phyloP scores from a whole-genome alignment of 2,329 filamentous ascomycete species.

The Colletotrichum chrysophilum region DNA sequence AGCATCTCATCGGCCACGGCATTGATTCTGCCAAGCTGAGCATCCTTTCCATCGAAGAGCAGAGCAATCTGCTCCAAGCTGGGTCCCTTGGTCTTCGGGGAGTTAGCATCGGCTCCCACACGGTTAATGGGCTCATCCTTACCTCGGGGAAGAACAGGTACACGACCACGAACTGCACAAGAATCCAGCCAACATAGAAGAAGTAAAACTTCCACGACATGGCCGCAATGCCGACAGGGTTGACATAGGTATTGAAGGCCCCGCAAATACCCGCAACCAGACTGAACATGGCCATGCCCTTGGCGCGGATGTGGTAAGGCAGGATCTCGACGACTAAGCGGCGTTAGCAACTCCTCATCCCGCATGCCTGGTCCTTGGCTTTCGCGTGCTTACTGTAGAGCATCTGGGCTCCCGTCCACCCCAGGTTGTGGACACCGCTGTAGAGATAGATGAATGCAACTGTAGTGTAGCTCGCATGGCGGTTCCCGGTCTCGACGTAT shows the following conservation, averaged over 20 bases:
- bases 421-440: constrained; percentile 18
- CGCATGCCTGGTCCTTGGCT: neutral
- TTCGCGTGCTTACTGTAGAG: constrained; percentile 2
- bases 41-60: constrained; percentile 21
- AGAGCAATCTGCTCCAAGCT: constrained; percentile 24
- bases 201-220: constrained; percentile 63
- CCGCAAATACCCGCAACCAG: constrained; percentile 16
- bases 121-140: neutral
- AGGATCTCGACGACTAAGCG: constrained; percentile 48
- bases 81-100: constrained; percentile 22
- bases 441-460: constrained; percentile 19
- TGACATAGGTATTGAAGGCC: constrained; percentile 43
- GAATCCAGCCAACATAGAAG: constrained; percentile 48
- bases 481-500: constrained; percentile 13
- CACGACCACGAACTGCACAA: constrained; percentile 46
- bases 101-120: neutral
- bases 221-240: constrained; percentile 55
- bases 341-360: neutral
- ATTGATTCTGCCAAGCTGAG: constrained; percentile 1
- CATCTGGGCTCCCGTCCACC: constrained; percentile 20
- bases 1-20: constrained; percentile 15
- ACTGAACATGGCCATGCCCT: constrained; percentile 45
- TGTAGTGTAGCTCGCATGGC: constrained; percentile 2
- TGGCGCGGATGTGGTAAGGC: constrained; percentile 56
- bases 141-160: constrained; percentile 24